Percentiles rank a stretch among this genome's conserved stretches.
phyloP scores from a whole-genome alignment of 2,329 filamentous ascomycete species.

The Paraphaeosphaeria minitans region DNA sequence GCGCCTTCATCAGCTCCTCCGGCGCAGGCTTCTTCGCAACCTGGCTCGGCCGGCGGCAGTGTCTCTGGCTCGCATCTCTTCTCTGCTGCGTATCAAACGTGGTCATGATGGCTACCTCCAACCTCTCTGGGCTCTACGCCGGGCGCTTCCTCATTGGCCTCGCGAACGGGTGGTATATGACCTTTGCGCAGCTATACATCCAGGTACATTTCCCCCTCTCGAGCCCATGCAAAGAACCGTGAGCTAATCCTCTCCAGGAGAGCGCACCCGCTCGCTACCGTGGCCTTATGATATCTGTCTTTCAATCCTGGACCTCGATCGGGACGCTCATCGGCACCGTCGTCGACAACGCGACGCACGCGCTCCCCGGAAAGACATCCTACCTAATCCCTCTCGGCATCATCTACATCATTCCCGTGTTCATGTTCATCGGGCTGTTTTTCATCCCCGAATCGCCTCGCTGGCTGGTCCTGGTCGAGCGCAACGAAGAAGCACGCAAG shows the following conservation, averaged over 20 bases:
- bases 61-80: conserved; percentile 56
- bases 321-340: conserved; percentile 53
- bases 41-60: conserved; percentile 49
- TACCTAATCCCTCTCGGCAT: conserved; percentile 58
- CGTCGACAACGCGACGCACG: conserved; percentile 56
- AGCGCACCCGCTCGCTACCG: conserved; percentile 57
- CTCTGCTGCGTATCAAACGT: conserved; percentile 54
- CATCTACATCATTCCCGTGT: conserved; percentile 58
- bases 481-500: conserved; percentile 25
- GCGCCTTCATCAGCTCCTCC: conserved; percentile 51
- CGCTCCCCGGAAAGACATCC: conserved; percentile 22
- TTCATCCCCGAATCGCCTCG: conserved; percentile 50
- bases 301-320: conserved; percentile 56
- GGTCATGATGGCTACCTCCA: conserved; percentile 62
- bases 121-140: conserved; percentile 59
- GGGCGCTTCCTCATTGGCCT: conserved; percentile 62
- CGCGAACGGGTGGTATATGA: conserved; percentile 59
- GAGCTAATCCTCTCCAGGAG: conserved; percentile 37
- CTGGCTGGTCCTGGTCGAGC: conserved; percentile 45
- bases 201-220: conserved; percentile 36
- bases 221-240: background rate
- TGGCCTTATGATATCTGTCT: conserved; percentile 56
- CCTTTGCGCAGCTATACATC: conserved; percentile 59
- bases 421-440: conserved; percentile 51
- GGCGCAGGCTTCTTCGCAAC: conserved; percentile 41